Base-by-base conservation (phyloP, 495 filamentous ascomycete species). In the Tuber magnatum region DNA sequence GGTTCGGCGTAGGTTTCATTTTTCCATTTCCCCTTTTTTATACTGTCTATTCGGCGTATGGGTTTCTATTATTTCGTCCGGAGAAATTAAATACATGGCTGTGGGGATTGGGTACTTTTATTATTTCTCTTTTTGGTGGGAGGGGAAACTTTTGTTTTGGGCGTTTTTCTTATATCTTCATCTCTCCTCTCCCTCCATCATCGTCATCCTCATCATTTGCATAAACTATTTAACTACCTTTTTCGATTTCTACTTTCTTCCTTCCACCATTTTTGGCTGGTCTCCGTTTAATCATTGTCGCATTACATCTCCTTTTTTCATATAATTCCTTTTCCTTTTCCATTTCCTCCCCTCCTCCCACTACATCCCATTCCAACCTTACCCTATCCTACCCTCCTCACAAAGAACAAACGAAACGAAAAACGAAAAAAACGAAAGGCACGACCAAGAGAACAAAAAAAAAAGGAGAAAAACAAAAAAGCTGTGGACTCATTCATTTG, bases 131-230 rank as follows among this genome's bases (percentile, higher is more conserved):
- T 74, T 72, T 48, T 79, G 72, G 72, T 32, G 40, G 43, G 65
- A 51, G 68, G 77, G 77, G 73, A 42, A 69, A 71, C 76, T 75
- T 75, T 75, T 78, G 43, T 79, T 78, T 78, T 73, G 77, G 77
- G 76, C 76, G 78, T 79, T 79, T 42, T 38, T 73, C n/a, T 46
- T 73, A 75, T 75, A 70, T 78, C 76, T 73, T 43, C 71, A 77
- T 76, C 71, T 38, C 51, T 39, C 32, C 65, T 73, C 68, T 61
- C 70, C 38, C 42, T 72, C 74, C 76, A 56, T 32, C 35, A 72
- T 78, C 48, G 12, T 32, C 56, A 35, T 32, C 4, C 10, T 65
- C 56, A 61, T 61, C 56, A 65, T 35, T 3, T 14, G 28, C 56
- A 65, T 65, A 65, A 65, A 65, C 56, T n/a, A 6, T 65, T 65